These are phyloP conservation scores for Hypoxylon fuscum DNA, from an alignment of 495 filamentous ascomycete genomes.

Conservation along the genomic window DNA sequence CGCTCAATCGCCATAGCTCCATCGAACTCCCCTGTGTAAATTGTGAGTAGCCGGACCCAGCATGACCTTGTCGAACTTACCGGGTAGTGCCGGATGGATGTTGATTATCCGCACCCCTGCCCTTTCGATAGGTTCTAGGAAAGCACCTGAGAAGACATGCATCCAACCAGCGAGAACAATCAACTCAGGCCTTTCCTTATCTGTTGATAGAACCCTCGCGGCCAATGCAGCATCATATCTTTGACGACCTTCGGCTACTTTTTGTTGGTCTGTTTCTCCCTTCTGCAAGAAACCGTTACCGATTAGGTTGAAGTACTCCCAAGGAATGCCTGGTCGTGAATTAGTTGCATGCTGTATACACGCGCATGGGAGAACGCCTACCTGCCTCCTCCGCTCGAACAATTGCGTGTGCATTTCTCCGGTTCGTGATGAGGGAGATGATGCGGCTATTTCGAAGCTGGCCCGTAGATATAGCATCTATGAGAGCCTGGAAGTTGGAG, in stretches of 20 bases:
- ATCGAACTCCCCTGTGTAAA: too few relatives aligned
- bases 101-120: constrained; percentile 26
- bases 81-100: constrained; percentile 24
- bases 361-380: constrained; percentile 41
- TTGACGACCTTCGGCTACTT: constrained; percentile 19
- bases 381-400: constrained; percentile 68
- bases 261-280: constrained; percentile 20
- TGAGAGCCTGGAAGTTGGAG: constrained; percentile 87
- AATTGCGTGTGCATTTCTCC: constrained; percentile 78
- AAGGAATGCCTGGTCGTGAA: constrained; percentile 67
- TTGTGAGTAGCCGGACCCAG: too few relatives aligned
- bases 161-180: constrained; percentile 31
- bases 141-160: constrained; percentile 17
- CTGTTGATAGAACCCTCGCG: too few relatives aligned
- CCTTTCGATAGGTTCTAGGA: constrained; percentile 12
- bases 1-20: constrained; percentile 28
- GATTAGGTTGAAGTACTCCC: constrained; percentile 65
- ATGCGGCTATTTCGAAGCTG: constrained; percentile 68
- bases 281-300: constrained; percentile 18
- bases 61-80: constrained; percentile 25
- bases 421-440: constrained; percentile 80
- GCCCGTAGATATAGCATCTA: constrained; percentile 67
- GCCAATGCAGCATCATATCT: constrained; percentile 28
- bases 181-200: constrained; percentile 17
- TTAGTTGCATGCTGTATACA: not conserved